A percentile compares a stretch with the other conserved stretches of the same genome.
Evolutionary conservation across 768 basidiomycete genomes (phyloP).

Genomic region (Thelephora ganbajun): DNA sequence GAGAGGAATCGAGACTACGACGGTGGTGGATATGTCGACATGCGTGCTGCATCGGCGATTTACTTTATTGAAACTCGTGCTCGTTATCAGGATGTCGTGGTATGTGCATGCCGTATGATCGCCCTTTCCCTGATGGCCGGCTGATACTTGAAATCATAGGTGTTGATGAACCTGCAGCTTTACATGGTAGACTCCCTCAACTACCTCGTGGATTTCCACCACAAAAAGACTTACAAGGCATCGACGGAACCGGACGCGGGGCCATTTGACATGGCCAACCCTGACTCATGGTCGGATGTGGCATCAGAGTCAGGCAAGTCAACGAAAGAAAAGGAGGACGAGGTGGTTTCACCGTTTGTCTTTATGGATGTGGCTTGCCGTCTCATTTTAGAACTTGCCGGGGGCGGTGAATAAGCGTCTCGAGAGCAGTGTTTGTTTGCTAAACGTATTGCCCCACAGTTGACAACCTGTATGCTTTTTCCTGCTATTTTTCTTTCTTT

Average conservation of each 20-base stretch:
- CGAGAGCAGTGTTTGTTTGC: neutral
- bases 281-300: constrained; percentile 36
- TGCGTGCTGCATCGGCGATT: constrained; percentile 59
- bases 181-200: constrained; percentile 94
- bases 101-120: constrained; percentile 23
- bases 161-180: constrained; percentile 93
- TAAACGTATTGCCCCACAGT: no score
- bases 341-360: constrained; percentile 75
- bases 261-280: constrained; percentile 51
- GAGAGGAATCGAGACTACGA: constrained; percentile 53
- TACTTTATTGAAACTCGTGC: constrained; percentile 94
- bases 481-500: neutral
- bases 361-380: constrained; percentile 95
- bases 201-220: constrained; percentile 96
- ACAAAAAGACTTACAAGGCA: constrained; percentile 87
- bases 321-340: constrained; percentile 43
- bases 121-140: neutral
- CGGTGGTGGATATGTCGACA: constrained; percentile 38
- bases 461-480: no score
- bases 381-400: constrained; percentile 88
- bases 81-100: constrained; percentile 83
- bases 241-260: constrained; percentile 52
- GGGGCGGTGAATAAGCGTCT: constrained; percentile 31
- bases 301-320: constrained; percentile 45
- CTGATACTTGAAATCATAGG: constrained; percentile 27